phyloP scores from a whole-genome alignment of 1,139 yeast genomes.

The Nakaseomyces uthaithaninus region DNA sequence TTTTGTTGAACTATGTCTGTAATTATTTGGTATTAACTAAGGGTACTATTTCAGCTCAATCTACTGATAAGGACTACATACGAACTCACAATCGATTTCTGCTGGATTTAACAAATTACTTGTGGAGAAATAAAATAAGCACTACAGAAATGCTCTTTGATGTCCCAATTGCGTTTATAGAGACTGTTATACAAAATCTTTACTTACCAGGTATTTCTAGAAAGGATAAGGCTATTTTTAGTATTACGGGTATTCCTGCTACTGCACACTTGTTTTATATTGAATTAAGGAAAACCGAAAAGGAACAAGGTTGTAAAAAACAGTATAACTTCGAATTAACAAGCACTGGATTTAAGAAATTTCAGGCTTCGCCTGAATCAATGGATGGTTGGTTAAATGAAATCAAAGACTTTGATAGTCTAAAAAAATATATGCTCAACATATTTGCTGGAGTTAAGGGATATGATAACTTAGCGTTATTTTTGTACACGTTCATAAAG shows the following conservation, averaged over 20 bases:
- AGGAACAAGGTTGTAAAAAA: slow-evolving; percentile 9
- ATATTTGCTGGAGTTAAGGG: slow-evolving; percentile 33
- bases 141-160: slow-evolving; percentile 36
- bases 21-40: slow-evolving; percentile 43
- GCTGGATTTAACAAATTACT: slow-evolving; percentile 50
- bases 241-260: slow-evolving; percentile 49
- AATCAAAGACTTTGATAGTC: slow-evolving; percentile 33
- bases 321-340: slow-evolving; percentile 42
- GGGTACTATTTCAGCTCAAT: slow-evolving; percentile 23
- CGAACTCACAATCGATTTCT: slow-evolving; percentile 45
- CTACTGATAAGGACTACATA: slow-evolving; percentile 23
- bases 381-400: slow-evolving; percentile 31
- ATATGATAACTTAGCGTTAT: slow-evolving; percentile 39
- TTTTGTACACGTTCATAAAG: slow-evolving; percentile 42
- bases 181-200: slow-evolving; percentile 34
- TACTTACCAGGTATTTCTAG: slow-evolving; percentile 33
- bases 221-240: slow-evolving; percentile 37
- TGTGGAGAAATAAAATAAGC: slow-evolving; percentile 53
- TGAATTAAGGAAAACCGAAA: slow-evolving; percentile 14
- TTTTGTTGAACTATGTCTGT: slow-evolving; percentile 31
- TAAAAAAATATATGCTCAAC: slow-evolving; percentile 37
- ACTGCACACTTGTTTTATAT: slow-evolving; percentile 38
- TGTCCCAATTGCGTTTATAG: slow-evolving; percentile 33
- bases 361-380: slow-evolving; percentile 16
- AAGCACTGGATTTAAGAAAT: slow-evolving; percentile 18